Conservation (phyloP, 75 land plant genomes). For the Azolla pinnata region DNA sequence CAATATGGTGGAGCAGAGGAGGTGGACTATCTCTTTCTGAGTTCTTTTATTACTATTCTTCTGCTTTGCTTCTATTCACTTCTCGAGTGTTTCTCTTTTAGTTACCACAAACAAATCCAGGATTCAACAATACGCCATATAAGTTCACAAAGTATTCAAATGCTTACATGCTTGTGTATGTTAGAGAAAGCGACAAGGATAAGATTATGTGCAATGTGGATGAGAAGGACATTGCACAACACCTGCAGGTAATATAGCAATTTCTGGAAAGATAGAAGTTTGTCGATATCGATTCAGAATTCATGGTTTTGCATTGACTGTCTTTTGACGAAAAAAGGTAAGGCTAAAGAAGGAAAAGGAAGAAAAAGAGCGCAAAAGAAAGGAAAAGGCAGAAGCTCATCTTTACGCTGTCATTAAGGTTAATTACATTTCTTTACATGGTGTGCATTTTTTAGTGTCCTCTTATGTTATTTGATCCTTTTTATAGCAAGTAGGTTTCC, state of each 20-base stretch:
- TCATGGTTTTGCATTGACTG: neutral
- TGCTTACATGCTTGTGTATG: conserved; percentile 98
- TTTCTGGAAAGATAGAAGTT: too few relatives aligned
- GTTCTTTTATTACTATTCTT: neutral
- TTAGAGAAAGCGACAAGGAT: conserved; percentile 93
- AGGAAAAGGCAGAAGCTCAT: conserved; percentile 91
- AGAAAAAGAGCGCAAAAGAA: conserved; percentile 84
- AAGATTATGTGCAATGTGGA: conserved; percentile 94
- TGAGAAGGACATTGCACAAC: conserved; percentile 94
- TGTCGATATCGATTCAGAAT: neutral
- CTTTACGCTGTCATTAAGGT: conserved; percentile 95
- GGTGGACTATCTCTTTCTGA: conserved; percentile 21
- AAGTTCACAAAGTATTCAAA: conserved; percentile 97
- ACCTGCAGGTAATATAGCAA: conserved; percentile 90
- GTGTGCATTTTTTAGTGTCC: neutral
- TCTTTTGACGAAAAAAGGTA: conserved; percentile 33
- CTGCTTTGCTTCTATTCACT: neutral
- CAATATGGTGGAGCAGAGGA: conserved; percentile 99
- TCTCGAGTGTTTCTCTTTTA: conserved; percentile 18
- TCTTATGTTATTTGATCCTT: neutral
- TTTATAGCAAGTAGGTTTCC: neutral
- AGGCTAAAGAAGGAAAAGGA: conserved; percentile 92
- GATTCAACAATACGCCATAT: conserved; percentile 86
- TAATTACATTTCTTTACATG: conserved; percentile 1
- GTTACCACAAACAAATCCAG: conserved; percentile 94